Evolutionary conservation across 768 basidiomycete genomes (phyloP).

Genomic region (Psilocybe azurescens): DNA sequence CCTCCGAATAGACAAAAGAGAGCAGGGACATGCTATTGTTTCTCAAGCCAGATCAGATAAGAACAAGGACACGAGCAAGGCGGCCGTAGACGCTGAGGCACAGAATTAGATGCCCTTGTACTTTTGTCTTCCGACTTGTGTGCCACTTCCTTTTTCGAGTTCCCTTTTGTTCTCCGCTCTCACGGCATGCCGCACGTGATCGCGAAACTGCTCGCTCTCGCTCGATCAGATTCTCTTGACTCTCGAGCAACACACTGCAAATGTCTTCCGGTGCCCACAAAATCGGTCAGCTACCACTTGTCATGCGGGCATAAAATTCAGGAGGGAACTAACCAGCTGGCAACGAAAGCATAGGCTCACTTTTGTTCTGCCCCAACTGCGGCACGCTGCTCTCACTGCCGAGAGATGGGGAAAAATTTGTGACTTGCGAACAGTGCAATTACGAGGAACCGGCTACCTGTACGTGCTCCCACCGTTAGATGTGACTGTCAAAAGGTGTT

Average conservation of each 20-base stretch:
- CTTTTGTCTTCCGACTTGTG: slow-evolving; percentile 9
- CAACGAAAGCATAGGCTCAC: slow-evolving; percentile 64
- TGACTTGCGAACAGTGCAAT: slow-evolving; percentile 88
- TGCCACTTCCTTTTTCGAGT: slow-evolving; percentile 14
- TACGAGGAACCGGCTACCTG: slow-evolving; percentile 88
- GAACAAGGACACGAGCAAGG: slow-evolving; percentile 13
- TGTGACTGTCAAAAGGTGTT: slow-evolving; percentile 6
- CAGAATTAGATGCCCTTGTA: slow-evolving; percentile 10
- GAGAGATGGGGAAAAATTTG: slow-evolving; percentile 67
- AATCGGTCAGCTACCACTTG: slow-evolving; percentile 39
- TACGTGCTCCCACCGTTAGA: slow-evolving; percentile 45
- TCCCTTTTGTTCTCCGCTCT: slow-evolving; percentile 19
- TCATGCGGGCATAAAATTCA: not conserved
- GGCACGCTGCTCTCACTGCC: slow-evolving; percentile 90
- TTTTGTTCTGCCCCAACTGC: slow-evolving; percentile 94
- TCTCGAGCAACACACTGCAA: not conserved
- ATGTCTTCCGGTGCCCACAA: slow-evolving; percentile 34
- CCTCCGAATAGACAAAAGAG: slow-evolving; percentile 29
- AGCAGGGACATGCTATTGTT: slow-evolving; percentile 15
- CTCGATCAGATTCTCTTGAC: not conserved
- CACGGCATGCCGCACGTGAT: slow-evolving; percentile 20
- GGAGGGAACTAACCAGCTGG: not conserved
- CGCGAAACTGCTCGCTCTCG: slow-evolving; percentile 3
- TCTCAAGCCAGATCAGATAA: not conserved
- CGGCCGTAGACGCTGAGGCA: slow-evolving; percentile 1